phyloP scores from a whole-genome alignment of 805 yeast species.

The Hanseniaspora mollemarum region DNA sequence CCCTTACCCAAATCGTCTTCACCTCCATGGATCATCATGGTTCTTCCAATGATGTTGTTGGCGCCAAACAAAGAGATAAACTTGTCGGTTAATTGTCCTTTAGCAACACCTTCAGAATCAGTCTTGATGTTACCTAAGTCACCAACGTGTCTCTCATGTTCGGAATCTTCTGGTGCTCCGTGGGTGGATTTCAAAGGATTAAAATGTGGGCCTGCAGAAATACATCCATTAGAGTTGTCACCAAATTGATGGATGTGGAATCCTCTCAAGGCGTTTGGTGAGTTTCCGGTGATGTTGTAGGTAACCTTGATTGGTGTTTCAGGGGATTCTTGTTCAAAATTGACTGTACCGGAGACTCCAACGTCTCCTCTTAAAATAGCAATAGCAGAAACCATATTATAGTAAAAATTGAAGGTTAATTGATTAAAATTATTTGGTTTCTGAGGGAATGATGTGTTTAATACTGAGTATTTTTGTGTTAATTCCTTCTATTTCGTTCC shows the following conservation, averaged over 20 bases:
- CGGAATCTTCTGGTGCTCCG: conserved; percentile 70
- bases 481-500: too few relatives aligned
- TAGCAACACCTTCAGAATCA: conserved; percentile 79
- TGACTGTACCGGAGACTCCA: conserved; percentile 74
- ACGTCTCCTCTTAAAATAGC: conserved; percentile 96
- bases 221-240: conserved; percentile 94
- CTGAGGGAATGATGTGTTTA: background rate
- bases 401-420: too few relatives aligned
- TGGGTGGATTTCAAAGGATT: conserved; percentile 81
- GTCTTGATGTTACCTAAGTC: conserved; percentile 92
- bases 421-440: background rate
- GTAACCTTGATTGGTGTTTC: conserved; percentile 71
- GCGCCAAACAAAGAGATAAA: conserved; percentile 75
- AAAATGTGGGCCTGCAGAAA: conserved; percentile 96
- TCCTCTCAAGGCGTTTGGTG: conserved; percentile 79
- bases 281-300: conserved; percentile 84
- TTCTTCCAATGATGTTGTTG: conserved; percentile 83
- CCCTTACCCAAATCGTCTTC: conserved; percentile 91
- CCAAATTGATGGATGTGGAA: conserved; percentile 98
- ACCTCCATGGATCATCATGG: conserved; percentile 89
- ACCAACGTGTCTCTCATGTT: conserved; percentile 40
- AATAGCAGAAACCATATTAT: conserved; percentile 41
- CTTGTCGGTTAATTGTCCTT: conserved; percentile 72
- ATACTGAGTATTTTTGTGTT: too few relatives aligned
- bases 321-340: conserved; percentile 75